phyloP scores from a whole-genome alignment of 2,329 filamentous ascomycete species.

The Torrubiella hemipterigena region DNA sequence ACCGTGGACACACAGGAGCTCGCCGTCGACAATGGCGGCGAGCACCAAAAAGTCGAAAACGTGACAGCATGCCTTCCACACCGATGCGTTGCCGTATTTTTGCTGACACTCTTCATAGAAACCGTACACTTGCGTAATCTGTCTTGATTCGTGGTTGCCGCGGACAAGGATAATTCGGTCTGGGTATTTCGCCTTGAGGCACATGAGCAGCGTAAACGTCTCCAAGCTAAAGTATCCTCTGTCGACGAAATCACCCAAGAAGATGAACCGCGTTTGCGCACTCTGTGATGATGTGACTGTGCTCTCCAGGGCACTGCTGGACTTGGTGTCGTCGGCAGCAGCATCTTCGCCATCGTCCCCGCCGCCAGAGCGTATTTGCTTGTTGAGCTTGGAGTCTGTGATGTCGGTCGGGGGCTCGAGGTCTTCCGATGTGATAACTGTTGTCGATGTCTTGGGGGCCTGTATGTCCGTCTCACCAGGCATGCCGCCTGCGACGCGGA shows the following conservation, averaged over 20 bases:
- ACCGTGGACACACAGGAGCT: conserved; percentile 96
- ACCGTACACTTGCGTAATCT: conserved; percentile 96
- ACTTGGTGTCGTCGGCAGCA: conserved; percentile 25
- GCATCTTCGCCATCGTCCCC: conserved; percentile 32
- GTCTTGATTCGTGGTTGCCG: conserved; percentile 94
- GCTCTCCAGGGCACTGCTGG: conserved; percentile 15
- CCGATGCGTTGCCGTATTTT: conserved; percentile 96
- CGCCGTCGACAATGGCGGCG: conserved; percentile 93
- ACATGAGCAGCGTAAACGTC: conserved; percentile 94
- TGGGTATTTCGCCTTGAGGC: conserved; percentile 83
- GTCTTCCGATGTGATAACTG: conserved; percentile 78
- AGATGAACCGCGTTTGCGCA: conserved; percentile 45
- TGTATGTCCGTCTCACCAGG: conserved; percentile 68
- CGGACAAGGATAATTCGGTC: conserved; percentile 91
- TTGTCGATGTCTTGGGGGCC: conserved; percentile 54
- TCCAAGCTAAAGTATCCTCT: conserved; percentile 96
- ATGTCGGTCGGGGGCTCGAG: conserved; percentile 86
- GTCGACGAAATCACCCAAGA: conserved; percentile 86
- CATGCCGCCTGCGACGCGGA: conserved; percentile 93
- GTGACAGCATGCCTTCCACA: conserved; percentile 99
- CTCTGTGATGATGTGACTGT: conserved; percentile 28
- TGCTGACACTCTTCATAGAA: conserved; percentile 98
- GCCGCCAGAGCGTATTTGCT: conserved; percentile 54
- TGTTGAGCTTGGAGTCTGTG: conserved; percentile 74
- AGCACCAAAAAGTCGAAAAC: conserved; percentile 98